Evolutionary conservation across 2,329 filamentous ascomycete genomes (phyloP), one percentile per base, ranked within the genome.

Genomic region (Samsoniella hepiali): DNA sequence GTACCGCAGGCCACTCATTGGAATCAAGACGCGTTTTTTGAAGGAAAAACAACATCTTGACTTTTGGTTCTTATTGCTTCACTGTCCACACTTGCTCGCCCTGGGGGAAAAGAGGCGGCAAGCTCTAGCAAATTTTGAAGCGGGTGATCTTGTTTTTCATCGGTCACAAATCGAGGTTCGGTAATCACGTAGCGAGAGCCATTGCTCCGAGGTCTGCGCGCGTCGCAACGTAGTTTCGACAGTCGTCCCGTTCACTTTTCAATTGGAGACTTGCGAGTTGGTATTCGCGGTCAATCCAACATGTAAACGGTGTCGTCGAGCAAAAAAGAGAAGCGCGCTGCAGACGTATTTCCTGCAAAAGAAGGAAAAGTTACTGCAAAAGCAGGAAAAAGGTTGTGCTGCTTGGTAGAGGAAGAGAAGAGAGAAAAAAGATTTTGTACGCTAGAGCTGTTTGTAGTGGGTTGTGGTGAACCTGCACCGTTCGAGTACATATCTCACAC

Each of bases 91-190:
- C 85, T 84, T 84, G 82, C 80, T 74, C 84, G 83, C 79, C 81
- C 79, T 85, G 75, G 78, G 70, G 73, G 72, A 58, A 70, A 72
- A 76, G 74, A 81, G 78, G 77, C 84, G 84, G 79, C 82, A 86
- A 85, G 84, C 84, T 87, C 84, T 87, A 87, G 84, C 84, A 84
- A 80, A 77, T 79, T 79, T 84, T 77, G 83, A 87, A 87, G 84
- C 83, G 72, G 65, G 54, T 63, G 45, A 53, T 51, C 22, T n/a
- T 32, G 11, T 42, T 65, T 58, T 60, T 31, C 29, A 32, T 49
- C n/a, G 45, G 22, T 53, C 31, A 42, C 58, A 34, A 5, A n/a
- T 27, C 15, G 34, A 9, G 22, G 22, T 59, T 59, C 57, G 45
- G 44, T 15, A 29, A 31, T 58, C 32, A 47, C 40, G 22, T n/a